Evolutionary conservation across 495 filamentous ascomycete genomes (phyloP).

Genomic region (Aspergillus cavernicola): DNA sequence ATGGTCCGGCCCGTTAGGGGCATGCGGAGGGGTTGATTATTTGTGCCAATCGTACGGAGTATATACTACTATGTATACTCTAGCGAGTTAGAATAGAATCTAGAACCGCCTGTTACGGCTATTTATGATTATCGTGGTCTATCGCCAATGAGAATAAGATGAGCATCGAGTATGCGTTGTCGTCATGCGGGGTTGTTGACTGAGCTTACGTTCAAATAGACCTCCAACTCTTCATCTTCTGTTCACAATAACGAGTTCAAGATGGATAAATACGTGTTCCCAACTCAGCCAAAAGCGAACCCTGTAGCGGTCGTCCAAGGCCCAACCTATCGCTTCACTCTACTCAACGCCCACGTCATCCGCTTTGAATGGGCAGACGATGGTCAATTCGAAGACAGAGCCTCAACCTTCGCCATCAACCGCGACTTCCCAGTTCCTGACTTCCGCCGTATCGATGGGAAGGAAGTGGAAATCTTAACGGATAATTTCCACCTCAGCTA

Average conservation of each 20-base stretch:
- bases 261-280: constrained; percentile 43
- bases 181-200: not conserved
- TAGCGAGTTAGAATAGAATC: no score
- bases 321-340: constrained; percentile 50
- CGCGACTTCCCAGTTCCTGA: constrained; percentile 44
- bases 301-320: constrained; percentile 44
- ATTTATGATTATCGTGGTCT: no score
- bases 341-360: constrained; percentile 48
- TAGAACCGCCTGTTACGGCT: no score
- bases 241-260: no score
- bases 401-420: constrained; percentile 53
- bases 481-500: constrained; percentile 48
- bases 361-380: constrained; percentile 58
- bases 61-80: no score
- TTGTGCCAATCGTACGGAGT: no score
- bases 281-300: constrained; percentile 40
- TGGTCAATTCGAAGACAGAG: constrained; percentile 53
- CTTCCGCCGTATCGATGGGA: constrained; percentile 39
- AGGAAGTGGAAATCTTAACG: constrained; percentile 48
- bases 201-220: not conserved
- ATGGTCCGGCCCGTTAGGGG: constrained; percentile 8
- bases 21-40: not conserved
- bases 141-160: no score
- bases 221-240: no score
- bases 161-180: no score